Base-by-base conservation (phyloP, 495 filamentous ascomycete species). In the Penicillium goetzii region DNA sequence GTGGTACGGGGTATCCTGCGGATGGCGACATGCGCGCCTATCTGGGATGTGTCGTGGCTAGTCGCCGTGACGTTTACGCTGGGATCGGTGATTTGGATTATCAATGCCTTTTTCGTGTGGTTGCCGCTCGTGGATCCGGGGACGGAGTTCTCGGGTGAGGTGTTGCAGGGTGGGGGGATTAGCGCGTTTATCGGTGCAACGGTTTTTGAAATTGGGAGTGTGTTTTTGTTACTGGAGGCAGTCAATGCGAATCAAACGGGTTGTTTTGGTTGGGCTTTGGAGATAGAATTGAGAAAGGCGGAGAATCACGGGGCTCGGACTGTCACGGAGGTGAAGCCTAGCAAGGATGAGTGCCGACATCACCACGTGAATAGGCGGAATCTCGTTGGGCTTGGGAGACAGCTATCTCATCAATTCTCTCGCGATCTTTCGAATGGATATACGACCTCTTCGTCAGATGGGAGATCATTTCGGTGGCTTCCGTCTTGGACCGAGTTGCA, bases 261-360 rank as follows among this genome's bases (percentile, higher is more conserved):
- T 14, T 92, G 89, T 70, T 91, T 91, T 73, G 89, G 89, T 17
- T 91, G 87, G 88, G 89, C 89, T 0, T 41, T 90, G 21, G 83
- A 88, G 58, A 77, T 76, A 45, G 74, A 78, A 8, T 28, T 85
- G 12, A 79, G 78, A 21, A 72, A 72, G 55, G 61, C 70, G 14
- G 69, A 72, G 34, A 55, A 43, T 7, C 56, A 62, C 19, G 58
- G 32, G 1, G 4, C 33, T 9, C 60, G 34, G 23, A 11, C 49
- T 17, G 61, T 65, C 53, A 64, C 61, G 33, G 21, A 58, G 60
- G 33, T 74, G 73, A 72, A 61, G 61, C 72, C 80, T 2, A 70
- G 61, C 28, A 40, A 68, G 21, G 61, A 75, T 2, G 60, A 64
- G 1, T 86, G 84, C 68, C 65, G 62, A 5, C 88, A 90, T 68